These are phyloP conservation scores for Polygonum maritimum DNA, from an alignment of 148 eudicot genomes.

Conservation along the genomic window DNA sequence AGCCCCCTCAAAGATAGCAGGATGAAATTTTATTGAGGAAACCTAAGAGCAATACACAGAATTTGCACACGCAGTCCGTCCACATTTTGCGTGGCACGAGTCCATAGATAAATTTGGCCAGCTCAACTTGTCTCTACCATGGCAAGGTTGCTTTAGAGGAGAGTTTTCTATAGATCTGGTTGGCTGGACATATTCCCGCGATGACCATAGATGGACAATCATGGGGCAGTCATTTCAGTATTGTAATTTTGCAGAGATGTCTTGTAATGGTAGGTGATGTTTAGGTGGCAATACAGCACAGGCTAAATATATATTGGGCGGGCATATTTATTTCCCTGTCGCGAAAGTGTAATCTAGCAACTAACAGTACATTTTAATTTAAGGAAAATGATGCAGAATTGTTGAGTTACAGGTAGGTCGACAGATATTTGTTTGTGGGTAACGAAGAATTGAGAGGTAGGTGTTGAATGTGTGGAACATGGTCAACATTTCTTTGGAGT, in stretches of 20 bases:
- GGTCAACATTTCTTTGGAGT: too few relatives aligned
- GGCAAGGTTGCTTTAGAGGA: not conserved
- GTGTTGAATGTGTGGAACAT: too few relatives aligned
- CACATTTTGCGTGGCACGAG: not conserved
- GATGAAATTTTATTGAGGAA: not conserved
- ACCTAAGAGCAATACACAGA: not conserved
- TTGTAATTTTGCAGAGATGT: slow-evolving; percentile 1
- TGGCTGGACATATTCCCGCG: not conserved
- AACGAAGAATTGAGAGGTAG: not conserved
- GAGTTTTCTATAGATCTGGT: not conserved
- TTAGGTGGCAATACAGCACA: not conserved
- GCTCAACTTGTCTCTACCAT: not conserved
- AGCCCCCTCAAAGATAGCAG: slow-evolving; percentile 10
- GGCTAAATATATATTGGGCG: not conserved
- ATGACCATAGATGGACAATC: not conserved
- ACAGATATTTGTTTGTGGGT: not conserved
- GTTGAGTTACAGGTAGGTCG: not conserved
- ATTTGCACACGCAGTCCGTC: not conserved
- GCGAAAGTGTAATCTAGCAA: not conserved
- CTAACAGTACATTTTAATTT: not conserved
- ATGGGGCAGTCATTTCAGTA: not conserved
- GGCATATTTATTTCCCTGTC: not conserved
- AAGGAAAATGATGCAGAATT: not conserved
- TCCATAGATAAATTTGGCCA: not conserved
- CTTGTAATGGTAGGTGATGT: not conserved